These are phyloP conservation scores for Chloranthus sessilifolius DNA, from an alignment of 164 flowering plant genomes.

Conservation along the genomic window DNA sequence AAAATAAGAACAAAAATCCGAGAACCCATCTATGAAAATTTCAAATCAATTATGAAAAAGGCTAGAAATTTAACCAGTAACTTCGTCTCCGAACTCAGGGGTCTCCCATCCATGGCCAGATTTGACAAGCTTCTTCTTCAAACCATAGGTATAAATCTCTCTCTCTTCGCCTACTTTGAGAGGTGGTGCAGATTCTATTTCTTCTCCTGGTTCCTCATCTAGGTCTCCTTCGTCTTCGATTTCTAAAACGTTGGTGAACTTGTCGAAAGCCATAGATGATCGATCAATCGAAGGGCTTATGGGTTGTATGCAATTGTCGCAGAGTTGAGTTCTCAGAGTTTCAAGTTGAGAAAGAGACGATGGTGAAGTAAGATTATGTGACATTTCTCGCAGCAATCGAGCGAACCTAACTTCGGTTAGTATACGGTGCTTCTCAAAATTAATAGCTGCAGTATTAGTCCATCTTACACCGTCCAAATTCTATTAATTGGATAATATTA, in stretches of 20 bases:
- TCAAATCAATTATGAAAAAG: neutral
- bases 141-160: constrained; percentile 29
- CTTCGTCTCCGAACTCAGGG: constrained; percentile 64
- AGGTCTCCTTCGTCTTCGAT: constrained; percentile 36
- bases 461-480: too few relatives aligned
- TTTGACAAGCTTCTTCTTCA: constrained; percentile 66
- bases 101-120: constrained; percentile 50
- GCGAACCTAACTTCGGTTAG: too few relatives aligned
- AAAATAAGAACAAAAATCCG: neutral
- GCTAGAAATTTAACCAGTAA: constrained; percentile 34
- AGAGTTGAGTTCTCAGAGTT: too few relatives aligned
- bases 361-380: too few relatives aligned
- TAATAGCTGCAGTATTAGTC: too few relatives aligned
- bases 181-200: constrained; percentile 72
- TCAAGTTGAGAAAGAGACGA: too few relatives aligned
- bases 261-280: too few relatives aligned
- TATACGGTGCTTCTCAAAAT: too few relatives aligned
- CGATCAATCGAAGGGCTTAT: too few relatives aligned
- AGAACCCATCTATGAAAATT: neutral
- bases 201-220: constrained; percentile 70
- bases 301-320: too few relatives aligned
- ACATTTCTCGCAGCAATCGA: too few relatives aligned
- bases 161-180: constrained; percentile 67
- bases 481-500: too few relatives aligned
- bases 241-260: constrained; percentile 20